Conservation (phyloP, 1,139 yeast species). For the Yamadazyma dendronema region DNA sequence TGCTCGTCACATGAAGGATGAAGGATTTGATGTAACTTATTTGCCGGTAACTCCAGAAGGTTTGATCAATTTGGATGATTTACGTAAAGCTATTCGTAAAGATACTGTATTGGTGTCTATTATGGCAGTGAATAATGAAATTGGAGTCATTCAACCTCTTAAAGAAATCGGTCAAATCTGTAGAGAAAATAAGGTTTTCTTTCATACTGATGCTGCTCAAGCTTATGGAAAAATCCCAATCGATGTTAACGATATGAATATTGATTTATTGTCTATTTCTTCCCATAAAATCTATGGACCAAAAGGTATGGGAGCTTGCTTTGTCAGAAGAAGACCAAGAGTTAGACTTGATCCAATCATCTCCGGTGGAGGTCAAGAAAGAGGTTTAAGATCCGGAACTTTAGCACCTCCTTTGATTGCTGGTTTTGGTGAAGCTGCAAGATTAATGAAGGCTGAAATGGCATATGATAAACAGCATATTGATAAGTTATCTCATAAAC, state of each 20-base stretch:
- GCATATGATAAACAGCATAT: slow-evolving; percentile 74
- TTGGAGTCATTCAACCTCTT: slow-evolving; percentile 95
- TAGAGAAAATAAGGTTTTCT: slow-evolving; percentile 81
- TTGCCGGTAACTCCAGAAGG: slow-evolving; percentile 84
- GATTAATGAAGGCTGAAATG: slow-evolving; percentile 73
- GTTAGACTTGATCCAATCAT: slow-evolving; percentile 94
- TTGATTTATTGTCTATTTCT: slow-evolving; percentile 89
- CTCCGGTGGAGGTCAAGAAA: slow-evolving; percentile 99
- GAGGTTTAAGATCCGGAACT: slow-evolving; percentile 97
- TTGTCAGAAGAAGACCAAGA: slow-evolving; percentile 96
- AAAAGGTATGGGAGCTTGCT: slow-evolving; percentile 95
- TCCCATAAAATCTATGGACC: slow-evolving; percentile 98
- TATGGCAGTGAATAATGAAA: slow-evolving; percentile 98
- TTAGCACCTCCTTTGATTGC: slow-evolving; percentile 92
- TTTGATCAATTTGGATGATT: slow-evolving; percentile 69
- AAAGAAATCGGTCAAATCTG: slow-evolving; percentile 92
- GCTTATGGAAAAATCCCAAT: slow-evolving; percentile 92
- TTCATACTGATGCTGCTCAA: slow-evolving; percentile 99
- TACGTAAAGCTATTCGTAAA: slow-evolving; percentile 82
- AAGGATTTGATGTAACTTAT: slow-evolving; percentile 94
- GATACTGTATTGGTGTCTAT: slow-evolving; percentile 91
- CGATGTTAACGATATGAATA: slow-evolving; percentile 90
- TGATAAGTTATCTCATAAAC: slow-evolving; percentile 63
- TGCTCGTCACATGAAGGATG: slow-evolving; percentile 91
- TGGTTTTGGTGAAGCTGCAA: slow-evolving; percentile 97